phyloP scores from a whole-genome alignment of 208 protist genomes.

The Angomonas deanei region DNA sequence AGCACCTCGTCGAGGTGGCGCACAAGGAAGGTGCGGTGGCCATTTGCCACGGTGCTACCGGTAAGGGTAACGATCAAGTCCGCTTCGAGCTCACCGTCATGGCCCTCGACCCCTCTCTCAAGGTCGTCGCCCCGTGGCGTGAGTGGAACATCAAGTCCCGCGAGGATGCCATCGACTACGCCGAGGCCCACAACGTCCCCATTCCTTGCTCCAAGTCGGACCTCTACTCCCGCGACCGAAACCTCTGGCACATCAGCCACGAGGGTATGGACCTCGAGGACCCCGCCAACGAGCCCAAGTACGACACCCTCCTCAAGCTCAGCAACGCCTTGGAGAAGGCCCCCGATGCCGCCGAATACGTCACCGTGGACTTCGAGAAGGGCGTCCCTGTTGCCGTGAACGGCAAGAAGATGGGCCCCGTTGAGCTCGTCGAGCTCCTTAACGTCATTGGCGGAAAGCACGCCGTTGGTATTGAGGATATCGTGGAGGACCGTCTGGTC shows the following conservation, averaged over 20 bases:
- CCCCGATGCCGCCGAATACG: conserved; percentile 16
- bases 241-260: conserved; percentile 29
- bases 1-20: conserved; percentile 25
- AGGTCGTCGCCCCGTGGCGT: conserved; percentile 20
- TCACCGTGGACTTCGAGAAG: conserved; percentile 20
- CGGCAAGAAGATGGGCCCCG: conserved; percentile 10
- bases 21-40: conserved; percentile 27
- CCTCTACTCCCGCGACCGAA: conserved; percentile 22
- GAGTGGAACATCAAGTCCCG: conserved; percentile 31
- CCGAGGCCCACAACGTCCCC: conserved; percentile 25
- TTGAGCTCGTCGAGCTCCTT: conserved; percentile 20
- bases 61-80: conserved; percentile 24
- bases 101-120: conserved; percentile 24
- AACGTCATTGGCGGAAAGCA: conserved; percentile 20
- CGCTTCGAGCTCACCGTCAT: conserved; percentile 26
- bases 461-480: conserved; percentile 24
- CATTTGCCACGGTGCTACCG: conserved; percentile 24
- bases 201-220: conserved; percentile 23
- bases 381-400: conserved; percentile 16
- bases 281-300: conserved; percentile 18
- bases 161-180: conserved; percentile 27
- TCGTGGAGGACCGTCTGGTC: conserved; percentile 25
- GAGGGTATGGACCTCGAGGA: conserved; percentile 26
- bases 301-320: conserved; percentile 16
- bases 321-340: conserved; percentile 22